Conservation (phyloP, 2,329 filamentous ascomycete genomes). For the Paraphaeosphaeria minitans region DNA sequence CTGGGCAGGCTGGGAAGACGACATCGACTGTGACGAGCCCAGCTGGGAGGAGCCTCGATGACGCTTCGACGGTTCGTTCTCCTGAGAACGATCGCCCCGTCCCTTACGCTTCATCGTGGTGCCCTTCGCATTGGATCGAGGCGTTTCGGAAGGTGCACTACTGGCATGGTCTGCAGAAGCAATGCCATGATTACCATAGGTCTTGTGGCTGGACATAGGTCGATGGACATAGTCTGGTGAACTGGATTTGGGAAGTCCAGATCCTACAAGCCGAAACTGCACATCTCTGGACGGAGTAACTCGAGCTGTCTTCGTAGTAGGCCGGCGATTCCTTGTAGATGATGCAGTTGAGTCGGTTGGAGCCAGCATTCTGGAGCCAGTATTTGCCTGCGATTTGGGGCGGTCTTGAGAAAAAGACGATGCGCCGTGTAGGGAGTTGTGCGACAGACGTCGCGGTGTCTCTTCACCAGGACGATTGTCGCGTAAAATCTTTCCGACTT, state of each 20-base stretch:
- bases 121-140: neutral
- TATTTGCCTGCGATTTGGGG: conserved; percentile 40
- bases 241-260: neutral
- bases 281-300: neutral
- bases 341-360: conserved; percentile 6
- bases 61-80: conserved; percentile 15
- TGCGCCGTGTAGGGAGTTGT: neutral
- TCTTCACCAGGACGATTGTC: neutral
- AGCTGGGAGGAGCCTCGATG: conserved; percentile 9
- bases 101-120: conserved; percentile 21
- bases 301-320: neutral
- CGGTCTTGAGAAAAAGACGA: conserved; percentile 20
- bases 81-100: conserved; percentile 1
- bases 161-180: neutral
- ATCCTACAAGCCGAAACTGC: no score
- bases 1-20: neutral
- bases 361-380: conserved; percentile 36
- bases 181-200: conserved; percentile 6
- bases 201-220: neutral
- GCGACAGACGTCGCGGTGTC: neutral
- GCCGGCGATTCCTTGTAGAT: neutral
- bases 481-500: neutral
- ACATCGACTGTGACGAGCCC: neutral
- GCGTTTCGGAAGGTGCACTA: neutral
- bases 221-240: conserved; percentile 21